These are phyloP conservation scores for Tetracladium setigerum DNA, from an alignment of 495 filamentous ascomycete species.

Conservation along the genomic window DNA sequence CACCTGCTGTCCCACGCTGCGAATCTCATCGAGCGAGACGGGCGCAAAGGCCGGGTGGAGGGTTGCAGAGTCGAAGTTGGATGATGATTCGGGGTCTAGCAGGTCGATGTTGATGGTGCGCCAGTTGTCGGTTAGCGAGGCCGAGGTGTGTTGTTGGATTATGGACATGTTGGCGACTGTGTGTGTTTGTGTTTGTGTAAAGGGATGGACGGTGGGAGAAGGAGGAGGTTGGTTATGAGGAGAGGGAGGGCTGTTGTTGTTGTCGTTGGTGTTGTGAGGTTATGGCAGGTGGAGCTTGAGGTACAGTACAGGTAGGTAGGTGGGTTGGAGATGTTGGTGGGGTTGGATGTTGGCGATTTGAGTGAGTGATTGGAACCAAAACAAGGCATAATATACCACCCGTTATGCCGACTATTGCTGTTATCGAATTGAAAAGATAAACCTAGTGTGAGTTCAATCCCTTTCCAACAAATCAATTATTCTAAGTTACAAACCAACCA, in stretches of 20 bases:
- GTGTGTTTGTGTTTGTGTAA: neutral
- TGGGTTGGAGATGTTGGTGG: too few relatives aligned
- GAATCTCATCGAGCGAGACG: constrained; percentile 61
- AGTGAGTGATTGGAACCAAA: too few relatives aligned
- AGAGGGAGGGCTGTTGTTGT: neutral
- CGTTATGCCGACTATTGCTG: too few relatives aligned
- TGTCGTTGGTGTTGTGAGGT: too few relatives aligned
- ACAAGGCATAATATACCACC: too few relatives aligned
- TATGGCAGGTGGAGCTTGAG: too few relatives aligned
- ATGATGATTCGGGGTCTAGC: constrained; percentile 75
- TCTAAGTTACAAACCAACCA: too few relatives aligned
- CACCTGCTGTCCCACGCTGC: constrained; percentile 65
- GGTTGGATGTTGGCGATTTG: too few relatives aligned
- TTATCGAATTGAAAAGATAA: too few relatives aligned
- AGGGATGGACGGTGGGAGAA: neutral
- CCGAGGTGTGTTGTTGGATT: constrained; percentile 44
- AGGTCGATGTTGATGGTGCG: constrained; percentile 92
- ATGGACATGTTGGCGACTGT: constrained; percentile 38
- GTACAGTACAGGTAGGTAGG: too few relatives aligned
- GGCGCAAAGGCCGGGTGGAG: constrained; percentile 65
- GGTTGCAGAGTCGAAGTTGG: constrained; percentile 79
- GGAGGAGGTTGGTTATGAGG: neutral
- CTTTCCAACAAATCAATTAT: too few relatives aligned
- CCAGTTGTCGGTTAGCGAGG: constrained; percentile 55
- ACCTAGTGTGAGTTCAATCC: too few relatives aligned